Base-by-base conservation (phyloP, 2,329 filamentous ascomycete genomes). In the Colletotrichum sp. region DNA sequence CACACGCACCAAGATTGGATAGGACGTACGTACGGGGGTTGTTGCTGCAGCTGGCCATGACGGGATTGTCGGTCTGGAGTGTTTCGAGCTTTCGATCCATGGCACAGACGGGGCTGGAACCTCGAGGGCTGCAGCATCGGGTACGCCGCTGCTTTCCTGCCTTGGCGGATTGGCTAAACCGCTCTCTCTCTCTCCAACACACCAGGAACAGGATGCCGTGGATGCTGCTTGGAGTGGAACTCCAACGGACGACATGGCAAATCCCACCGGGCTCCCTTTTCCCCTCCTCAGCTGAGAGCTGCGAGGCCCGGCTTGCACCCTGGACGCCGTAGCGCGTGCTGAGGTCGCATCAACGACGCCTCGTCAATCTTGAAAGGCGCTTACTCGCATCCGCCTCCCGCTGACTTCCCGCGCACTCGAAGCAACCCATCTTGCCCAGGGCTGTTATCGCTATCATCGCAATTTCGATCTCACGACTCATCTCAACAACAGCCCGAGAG, bases 51-150 rank as follows among this genome's bases (percentile, higher is more conserved):
- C 72, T 67, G 67, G 55, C 69, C 72, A 59, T 67, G 69, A 64
- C 63, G 63, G 36, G 36, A 36, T 63, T 34, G 26, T 59, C 39
- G 61, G 32, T 52, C 43, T 52, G 43, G 43, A 21, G 43, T 52
- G 36, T 63, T 39, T 39, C 61, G 43, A 64, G 36, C 12, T 72
- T 66, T 30, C 61, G 26, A 21, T 34, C 59, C 43, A 64, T 64
- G 60, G 67, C 72, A 74, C 72, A 60, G 71, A 74, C 71, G 71
- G 66, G 67, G 67, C 71, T 74, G 67, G 71, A 71, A 34, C 71
- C 67, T 66, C 61, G 26, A 52, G 48, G 39, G 52, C 66, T 59
- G 66, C 66, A 68, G 66, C 55, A 59, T 34, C 65, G 43, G 65
- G 32, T 34, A 30, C 18, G 28, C 65, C n/a, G 48, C 39, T 52